A percentile compares a stretch with the other conserved stretches of the same genome.
Evolutionary conservation across 2,329 filamentous ascomycete species (phyloP).

Genomic region (Aspergillus sp.): DNA sequence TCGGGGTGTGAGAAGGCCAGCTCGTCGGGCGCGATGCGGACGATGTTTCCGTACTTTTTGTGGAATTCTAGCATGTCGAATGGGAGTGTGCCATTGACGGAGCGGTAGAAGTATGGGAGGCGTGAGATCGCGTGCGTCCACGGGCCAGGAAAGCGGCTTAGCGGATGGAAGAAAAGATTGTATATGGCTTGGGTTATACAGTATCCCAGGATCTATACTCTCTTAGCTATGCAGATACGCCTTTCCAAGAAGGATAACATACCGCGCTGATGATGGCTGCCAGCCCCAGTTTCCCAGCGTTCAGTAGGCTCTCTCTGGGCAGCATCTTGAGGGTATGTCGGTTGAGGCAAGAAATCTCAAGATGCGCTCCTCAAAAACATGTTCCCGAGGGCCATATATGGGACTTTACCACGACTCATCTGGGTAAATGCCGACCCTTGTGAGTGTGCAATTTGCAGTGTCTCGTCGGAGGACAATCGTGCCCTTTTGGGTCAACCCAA

Average conservation of each 20-base stretch:
- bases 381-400: too few relatives aligned
- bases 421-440: too few relatives aligned
- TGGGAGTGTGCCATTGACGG: slow-evolving; percentile 33
- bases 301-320: background rate
- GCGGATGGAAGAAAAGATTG: slow-evolving; percentile 24
- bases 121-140: slow-evolving; percentile 31
- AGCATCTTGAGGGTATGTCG: background rate
- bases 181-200: slow-evolving; percentile 12
- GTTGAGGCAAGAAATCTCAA: too few relatives aligned
- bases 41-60: slow-evolving; percentile 25
- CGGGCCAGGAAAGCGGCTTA: slow-evolving; percentile 23
- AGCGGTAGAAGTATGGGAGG: slow-evolving; percentile 68
- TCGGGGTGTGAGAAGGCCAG: slow-evolving; percentile 22
- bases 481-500: too few relatives aligned
- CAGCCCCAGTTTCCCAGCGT: background rate
- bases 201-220: slow-evolving; percentile 4
- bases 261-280: background rate
- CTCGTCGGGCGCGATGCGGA: slow-evolving; percentile 29
- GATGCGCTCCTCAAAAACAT: too few relatives aligned
- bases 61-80: slow-evolving; percentile 25
- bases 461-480: too few relatives aligned
- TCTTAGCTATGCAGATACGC: background rate
- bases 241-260: background rate
- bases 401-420: too few relatives aligned
- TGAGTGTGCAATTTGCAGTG: too few relatives aligned